Evolutionary conservation across 2,329 filamentous ascomycete genomes (phyloP), one percentile per base, ranked within the genome.

Genomic region (Stagonosporopsis vannaccii): DNA sequence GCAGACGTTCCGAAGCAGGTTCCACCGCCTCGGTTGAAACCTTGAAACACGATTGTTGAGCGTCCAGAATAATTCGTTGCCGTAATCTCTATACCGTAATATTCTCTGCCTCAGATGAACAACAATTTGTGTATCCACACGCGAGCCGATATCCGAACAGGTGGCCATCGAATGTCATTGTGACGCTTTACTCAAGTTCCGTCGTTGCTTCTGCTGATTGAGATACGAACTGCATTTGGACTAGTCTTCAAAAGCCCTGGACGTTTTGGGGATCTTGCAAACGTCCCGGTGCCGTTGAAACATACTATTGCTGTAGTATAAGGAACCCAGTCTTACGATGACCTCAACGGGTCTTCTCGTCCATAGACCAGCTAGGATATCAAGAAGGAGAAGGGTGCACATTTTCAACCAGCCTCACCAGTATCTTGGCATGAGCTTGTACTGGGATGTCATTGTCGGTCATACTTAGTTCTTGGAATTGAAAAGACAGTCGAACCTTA

Each of bases 221-320:
- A 39, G 40, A 28, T 25, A 39, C 52, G 35, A 35, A 41, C 20
- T 33, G 23, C 42, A 41, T 63, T 54, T 56, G 55, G 40, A 35
- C 58, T 54, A 58, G 32, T 23, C 42, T 41, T n/a, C 22, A 42
- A 20, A 15, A 28, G 42, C 32, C 36, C 22, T 55, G 20, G 19
- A 30, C 39, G 11, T 32, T 15, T n/a, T 13, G 17, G 23, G 46
- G 40, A 36, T 36, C 45, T 40, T 52, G 49, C 51, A 51, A 56
- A 56, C 42, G 57, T 51, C 55, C 59, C 56, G 43, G 48, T 54
- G 53, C 47, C 56, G 60, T 65, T 66, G 64, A 67, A 68, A 68
- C 63, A 60, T 37, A 54, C 64, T 65, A 66, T 67, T 59, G 36
- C 40, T 20, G 42, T 40, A 44, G 36, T 52, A 32, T 43, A 62